phyloP scores from a whole-genome alignment of 441 rosid genomes.

The Adansonia madagascariensis region DNA sequence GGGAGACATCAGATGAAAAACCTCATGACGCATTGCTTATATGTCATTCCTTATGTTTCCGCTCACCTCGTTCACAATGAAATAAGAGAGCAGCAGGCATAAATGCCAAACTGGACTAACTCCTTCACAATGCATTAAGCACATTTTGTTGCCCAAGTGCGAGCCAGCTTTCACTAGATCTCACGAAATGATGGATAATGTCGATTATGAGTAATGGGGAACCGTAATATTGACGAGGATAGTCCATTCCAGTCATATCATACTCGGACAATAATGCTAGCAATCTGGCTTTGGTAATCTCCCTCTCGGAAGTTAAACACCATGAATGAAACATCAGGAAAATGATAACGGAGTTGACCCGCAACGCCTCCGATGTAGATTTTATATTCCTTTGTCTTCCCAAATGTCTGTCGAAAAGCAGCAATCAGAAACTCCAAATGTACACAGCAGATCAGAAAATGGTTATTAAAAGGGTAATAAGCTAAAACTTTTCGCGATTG shows the following conservation, averaged over 20 bases:
- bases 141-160: conserved; percentile 68
- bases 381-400: conserved; percentile 59
- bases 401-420: conserved; percentile 67
- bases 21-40: conserved; percentile 81
- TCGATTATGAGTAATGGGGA: conserved; percentile 83
- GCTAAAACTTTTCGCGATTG: background rate
- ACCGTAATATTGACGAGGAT: conserved; percentile 86
- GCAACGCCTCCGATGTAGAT: conserved; percentile 63
- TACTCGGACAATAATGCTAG: conserved; percentile 55
- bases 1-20: conserved; percentile 68
- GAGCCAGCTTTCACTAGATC: conserved; percentile 89
- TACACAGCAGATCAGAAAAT: conserved; percentile 23
- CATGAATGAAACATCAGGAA: conserved; percentile 73
- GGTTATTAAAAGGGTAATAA: background rate
- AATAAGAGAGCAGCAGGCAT: conserved; percentile 83
- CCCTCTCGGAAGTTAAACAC: conserved; percentile 84
- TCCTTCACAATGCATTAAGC: conserved; percentile 75
- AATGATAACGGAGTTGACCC: conserved; percentile 64
- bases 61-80: conserved; percentile 76
- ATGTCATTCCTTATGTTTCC: conserved; percentile 79
- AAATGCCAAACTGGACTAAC: conserved; percentile 89
- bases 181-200: conserved; percentile 73
- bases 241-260: conserved; percentile 91
- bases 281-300: conserved; percentile 56
- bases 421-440: conserved; percentile 67